Evolutionary conservation across 306 rosid genomes (phyloP).

Genomic region (Sophora flavescens): DNA sequence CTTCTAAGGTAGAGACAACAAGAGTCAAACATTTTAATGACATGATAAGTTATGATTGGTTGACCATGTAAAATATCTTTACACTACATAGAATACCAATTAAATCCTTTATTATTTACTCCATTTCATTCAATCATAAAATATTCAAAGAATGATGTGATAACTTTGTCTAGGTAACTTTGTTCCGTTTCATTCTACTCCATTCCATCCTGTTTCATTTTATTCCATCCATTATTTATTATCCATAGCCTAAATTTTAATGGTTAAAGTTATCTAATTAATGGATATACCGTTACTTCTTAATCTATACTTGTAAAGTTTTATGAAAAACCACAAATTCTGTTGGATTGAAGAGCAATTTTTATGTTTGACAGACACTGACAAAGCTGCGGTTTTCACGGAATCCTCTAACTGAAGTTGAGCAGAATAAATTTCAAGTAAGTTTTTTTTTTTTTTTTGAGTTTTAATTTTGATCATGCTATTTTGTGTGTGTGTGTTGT

Average conservation of each 20-base stretch:
- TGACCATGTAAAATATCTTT: too few relatives aligned
- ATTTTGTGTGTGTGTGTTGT: slow-evolving; percentile 15
- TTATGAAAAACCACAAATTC: not conserved
- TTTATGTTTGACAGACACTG: slow-evolving; percentile 67
- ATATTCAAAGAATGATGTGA: too few relatives aligned
- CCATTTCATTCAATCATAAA: too few relatives aligned
- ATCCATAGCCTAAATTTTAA: not conserved
- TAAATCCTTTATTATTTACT: too few relatives aligned
- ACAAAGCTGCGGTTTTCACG: slow-evolving; percentile 95
- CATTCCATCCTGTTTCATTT: too few relatives aligned
- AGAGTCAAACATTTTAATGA: too few relatives aligned
- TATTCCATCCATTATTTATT: too few relatives aligned
- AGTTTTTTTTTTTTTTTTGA: not conserved
- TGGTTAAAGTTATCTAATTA: not conserved
- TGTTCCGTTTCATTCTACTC: too few relatives aligned
- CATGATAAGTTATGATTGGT: too few relatives aligned
- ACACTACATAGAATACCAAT: too few relatives aligned
- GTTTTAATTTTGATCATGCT: not conserved
- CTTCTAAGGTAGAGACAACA: too few relatives aligned
- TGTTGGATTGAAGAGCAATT: slow-evolving; percentile 39
- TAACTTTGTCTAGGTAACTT: too few relatives aligned
- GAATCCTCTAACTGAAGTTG: slow-evolving; percentile 66
- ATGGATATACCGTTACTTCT: not conserved
- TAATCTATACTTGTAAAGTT: not conserved
- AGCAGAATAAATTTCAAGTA: slow-evolving; percentile 73